Evolutionary conservation across 345 rosid genomes (phyloP), one percentile per base, ranked within the genome.

Genomic region (Kandelia obovata): DNA sequence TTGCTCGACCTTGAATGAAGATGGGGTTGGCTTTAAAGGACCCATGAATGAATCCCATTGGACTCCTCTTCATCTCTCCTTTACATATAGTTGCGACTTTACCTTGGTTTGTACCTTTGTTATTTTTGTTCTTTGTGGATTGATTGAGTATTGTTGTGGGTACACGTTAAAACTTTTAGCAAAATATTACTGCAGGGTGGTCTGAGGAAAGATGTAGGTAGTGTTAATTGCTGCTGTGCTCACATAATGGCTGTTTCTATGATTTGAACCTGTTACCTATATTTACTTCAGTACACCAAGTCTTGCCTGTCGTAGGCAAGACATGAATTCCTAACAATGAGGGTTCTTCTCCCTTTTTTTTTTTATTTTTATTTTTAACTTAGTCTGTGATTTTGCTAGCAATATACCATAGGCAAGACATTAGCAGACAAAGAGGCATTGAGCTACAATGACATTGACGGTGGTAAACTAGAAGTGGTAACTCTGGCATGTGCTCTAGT

Each of bases 401-500:
- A 61, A 3, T 86, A 86, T 27, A 20, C 52, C 0, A 71, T 19
- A 13, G 75, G 80, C 13, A 80, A 86, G 72, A 82, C 77, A 10
- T n/a, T 68, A 23, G 71, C 84, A 31, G 87, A 83, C 63, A 75
- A 71, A 57, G 83, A 80, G 65, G 28, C 75, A 2, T 34, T 83
- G 82, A 77, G 66, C 0, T 74, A 72, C 2, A 63, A 71, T 56
- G 55, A 47, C 17, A 28, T 2, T 0, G 60, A 62, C 17, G 69
- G 25, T 47, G 74, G 32, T 3, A 60, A 35, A 17, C 30, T 80
- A 21, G 84, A 83, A 71, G 79, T 87, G 46, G 84, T 74, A 32
- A 66, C 69, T 27, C 78, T 84, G 5, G 72, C 6, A 0, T 31
- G 74, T 21, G 84, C 83, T 3, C 37, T 77, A 0, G 80, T 81